A percentile compares a stretch with the other conserved stretches of the same genome.
Conservation (phyloP, 768 basidiomycete genomes). For the Exidia glandulosa region DNA sequence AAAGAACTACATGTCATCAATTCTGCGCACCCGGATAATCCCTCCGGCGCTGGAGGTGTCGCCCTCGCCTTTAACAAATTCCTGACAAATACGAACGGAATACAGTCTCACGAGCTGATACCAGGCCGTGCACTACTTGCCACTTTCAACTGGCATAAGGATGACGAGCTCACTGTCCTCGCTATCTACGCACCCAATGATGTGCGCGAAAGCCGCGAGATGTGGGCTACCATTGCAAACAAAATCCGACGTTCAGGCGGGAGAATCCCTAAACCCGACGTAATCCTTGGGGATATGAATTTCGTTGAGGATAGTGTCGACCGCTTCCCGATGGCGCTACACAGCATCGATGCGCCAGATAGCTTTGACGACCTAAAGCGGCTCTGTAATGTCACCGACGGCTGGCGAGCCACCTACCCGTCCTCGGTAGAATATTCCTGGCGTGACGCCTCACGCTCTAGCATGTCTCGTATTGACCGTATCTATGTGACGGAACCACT, state of each 20-base stretch:
- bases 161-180: not conserved
- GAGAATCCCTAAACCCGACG: constrained; percentile 2
- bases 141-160: not conserved
- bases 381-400: not conserved
- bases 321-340: constrained; percentile 2
- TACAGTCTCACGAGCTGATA: not conserved
- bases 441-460: not conserved
- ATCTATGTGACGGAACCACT: not conserved
- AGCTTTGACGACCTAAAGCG: not conserved
- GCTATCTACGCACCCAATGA: not conserved
- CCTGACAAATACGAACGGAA: not conserved
- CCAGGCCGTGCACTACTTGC: not conserved
- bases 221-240: not conserved
- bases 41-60: not conserved
- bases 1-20: too few species aligned
- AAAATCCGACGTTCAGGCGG: not conserved
- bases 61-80: not conserved
- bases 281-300: constrained; percentile 11
- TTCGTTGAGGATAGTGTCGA: constrained; percentile 12
- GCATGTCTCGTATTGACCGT: not conserved
- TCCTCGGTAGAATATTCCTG: not conserved
- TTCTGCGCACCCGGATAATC: not conserved
- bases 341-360: not conserved
- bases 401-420: not conserved
- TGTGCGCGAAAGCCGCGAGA: not conserved